These are phyloP conservation scores for Penicillium desertorum DNA, from an alignment of 495 filamentous ascomycete species.

Conservation along the genomic window DNA sequence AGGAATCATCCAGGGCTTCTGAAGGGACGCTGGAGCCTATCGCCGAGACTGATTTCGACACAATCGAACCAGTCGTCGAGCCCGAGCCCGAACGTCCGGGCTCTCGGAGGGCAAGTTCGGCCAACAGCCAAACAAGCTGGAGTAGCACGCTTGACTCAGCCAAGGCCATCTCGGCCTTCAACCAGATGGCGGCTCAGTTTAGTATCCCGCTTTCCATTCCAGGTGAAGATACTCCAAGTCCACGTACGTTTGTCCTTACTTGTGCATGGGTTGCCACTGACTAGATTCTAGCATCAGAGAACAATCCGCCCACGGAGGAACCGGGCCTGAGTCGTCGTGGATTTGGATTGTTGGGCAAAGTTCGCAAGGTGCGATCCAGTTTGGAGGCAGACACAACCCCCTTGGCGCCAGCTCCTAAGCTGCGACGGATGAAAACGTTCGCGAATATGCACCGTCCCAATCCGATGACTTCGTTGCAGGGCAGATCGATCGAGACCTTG, in stretches of 20 bases:
- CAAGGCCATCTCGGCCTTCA: constrained; percentile 30
- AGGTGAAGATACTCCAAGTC: constrained; percentile 1
- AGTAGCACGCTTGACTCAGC: constrained; percentile 22
- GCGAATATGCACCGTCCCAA: constrained; percentile 32
- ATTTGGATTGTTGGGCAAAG: constrained; percentile 28
- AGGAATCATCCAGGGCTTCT: constrained; percentile 10
- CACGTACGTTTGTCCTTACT: constrained; percentile 11
- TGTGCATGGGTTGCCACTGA: constrained; percentile 5
- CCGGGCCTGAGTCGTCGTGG: constrained; percentile 7
- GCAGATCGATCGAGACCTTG: constrained; percentile 61
- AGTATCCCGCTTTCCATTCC: constrained; percentile 20
- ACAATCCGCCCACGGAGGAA: background rate
- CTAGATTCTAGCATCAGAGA: background rate
- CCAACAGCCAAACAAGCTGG: constrained; percentile 16
- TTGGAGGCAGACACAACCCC: constrained; percentile 35
- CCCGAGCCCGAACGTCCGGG: background rate
- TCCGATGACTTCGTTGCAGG: constrained; percentile 58
- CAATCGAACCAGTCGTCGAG: background rate
- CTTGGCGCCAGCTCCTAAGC: constrained; percentile 49
- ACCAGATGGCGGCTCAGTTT: constrained; percentile 26
- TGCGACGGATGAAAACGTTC: constrained; percentile 48
- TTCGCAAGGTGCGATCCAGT: constrained; percentile 39
- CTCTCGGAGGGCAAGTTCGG: constrained; percentile 2
- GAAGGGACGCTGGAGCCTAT: constrained; percentile 3
- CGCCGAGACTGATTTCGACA: constrained; percentile 5